Conservation (phyloP, 139 green algal species). For the Spirogloea muscicola region DNA sequence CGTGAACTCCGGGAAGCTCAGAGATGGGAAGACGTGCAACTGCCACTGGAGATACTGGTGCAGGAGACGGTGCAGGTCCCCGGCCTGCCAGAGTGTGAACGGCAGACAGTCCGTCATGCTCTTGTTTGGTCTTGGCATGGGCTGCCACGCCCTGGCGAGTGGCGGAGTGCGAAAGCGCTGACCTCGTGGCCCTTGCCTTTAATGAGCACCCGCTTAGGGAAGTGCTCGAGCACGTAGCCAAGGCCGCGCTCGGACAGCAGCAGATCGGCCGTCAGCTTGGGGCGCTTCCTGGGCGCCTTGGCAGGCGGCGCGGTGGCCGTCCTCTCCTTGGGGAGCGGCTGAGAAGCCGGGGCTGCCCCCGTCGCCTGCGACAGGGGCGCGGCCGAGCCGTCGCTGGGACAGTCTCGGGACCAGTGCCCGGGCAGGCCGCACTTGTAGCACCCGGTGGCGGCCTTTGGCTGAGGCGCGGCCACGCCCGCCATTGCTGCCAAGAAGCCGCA, state of each 20-base stretch:
- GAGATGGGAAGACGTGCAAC: constrained; percentile 12
- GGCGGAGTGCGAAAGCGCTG: no score
- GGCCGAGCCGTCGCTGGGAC: neutral
- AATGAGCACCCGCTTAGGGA: constrained; percentile 14
- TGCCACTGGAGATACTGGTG: constrained; percentile 26
- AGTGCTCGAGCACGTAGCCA: constrained; percentile 6
- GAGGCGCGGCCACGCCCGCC: no score
- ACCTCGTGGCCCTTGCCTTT: constrained; percentile 36
- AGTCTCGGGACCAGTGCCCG: constrained; percentile 28
- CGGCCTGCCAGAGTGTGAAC: constrained; percentile 35
- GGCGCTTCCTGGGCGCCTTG: constrained; percentile 20
- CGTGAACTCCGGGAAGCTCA: constrained; percentile 34
- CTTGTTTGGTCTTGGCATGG: no score
- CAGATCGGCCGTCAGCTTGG: constrained; percentile 25
- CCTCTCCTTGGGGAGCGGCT: no score
- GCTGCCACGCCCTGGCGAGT: no score
- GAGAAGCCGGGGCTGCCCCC: no score
- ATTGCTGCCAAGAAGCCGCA: no score
- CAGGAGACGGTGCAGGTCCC: constrained; percentile 30
- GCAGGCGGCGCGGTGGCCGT: no score
- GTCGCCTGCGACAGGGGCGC: no score
- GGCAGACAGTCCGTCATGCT: no score
- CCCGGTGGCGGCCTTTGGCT: constrained; percentile 9
- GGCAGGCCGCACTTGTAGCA: constrained; percentile 33
- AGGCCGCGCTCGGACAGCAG: constrained; percentile 5